phyloP scores from a whole-genome alignment of 2,329 filamentous ascomycete genomes.

The Apiospora arundinis region DNA sequence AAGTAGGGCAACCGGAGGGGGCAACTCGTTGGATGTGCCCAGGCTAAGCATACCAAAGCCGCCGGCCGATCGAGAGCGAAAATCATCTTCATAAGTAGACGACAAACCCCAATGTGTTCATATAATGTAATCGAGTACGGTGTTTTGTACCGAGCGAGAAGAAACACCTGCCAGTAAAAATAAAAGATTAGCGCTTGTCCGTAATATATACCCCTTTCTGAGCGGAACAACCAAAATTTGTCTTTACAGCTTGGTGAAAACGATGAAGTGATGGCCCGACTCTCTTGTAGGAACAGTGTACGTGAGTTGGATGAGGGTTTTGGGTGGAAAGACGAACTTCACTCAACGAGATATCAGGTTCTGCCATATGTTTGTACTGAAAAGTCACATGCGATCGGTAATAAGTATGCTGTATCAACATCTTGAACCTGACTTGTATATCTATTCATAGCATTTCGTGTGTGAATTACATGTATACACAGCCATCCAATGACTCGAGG shows the following conservation, averaged over 20 bases:
- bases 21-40: slow-evolving; percentile 33
- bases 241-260: not conserved
- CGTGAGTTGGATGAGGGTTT: too few species aligned
- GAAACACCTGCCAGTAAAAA: slow-evolving; percentile 20
- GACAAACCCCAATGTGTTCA: not conserved
- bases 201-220: slow-evolving; percentile 15
- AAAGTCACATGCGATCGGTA: too few species aligned
- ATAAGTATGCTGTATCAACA: not conserved
- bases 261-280: too few species aligned
- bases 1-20: not conserved
- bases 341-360: too few species aligned
- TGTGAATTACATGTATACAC: not conserved
- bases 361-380: too few species aligned
- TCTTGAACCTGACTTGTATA: too few species aligned
- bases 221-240: not conserved
- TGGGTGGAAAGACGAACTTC: too few species aligned
- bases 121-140: slow-evolving; percentile 28
- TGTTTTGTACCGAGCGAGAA: slow-evolving; percentile 2
- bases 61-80: slow-evolving; percentile 37
- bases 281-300: too few species aligned
- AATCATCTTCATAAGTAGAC: slow-evolving; percentile 40
- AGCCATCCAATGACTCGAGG: not conserved
- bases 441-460: not conserved
- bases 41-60: slow-evolving; percentile 39
- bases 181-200: not conserved